A percentile compares a stretch with the other conserved stretches of the same genome.
phyloP scores from a whole-genome alignment of 257 asterid species.

The Nicotiana tabacum region DNA sequence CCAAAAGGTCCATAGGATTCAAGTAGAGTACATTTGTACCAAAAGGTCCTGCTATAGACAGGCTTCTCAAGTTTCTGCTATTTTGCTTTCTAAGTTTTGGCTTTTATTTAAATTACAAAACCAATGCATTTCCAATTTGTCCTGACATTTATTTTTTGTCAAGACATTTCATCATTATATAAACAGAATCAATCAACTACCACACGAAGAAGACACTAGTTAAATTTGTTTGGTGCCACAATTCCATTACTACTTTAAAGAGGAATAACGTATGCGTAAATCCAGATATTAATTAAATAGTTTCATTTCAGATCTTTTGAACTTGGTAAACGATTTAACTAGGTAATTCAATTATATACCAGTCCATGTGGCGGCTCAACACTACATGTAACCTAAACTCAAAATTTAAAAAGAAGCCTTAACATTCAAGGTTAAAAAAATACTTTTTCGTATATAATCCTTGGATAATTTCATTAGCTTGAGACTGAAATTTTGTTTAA shows the following conservation, averaged over 20 bases:
- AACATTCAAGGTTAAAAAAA: no score
- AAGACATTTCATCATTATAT: background rate
- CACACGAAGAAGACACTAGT: background rate
- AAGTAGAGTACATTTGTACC: background rate
- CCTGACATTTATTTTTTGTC: background rate
- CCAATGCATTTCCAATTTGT: background rate
- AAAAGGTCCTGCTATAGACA: background rate
- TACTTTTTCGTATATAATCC: no score
- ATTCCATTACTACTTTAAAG: background rate
- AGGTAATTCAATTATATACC: background rate
- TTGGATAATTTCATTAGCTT: no score
- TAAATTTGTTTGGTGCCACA: background rate
- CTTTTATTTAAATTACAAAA: background rate
- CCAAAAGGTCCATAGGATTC: background rate
- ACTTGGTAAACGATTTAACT: background rate
- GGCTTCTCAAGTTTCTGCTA: background rate
- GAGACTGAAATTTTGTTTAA: no score
- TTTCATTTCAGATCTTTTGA: no score
- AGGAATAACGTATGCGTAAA: background rate
- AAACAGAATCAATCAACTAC: background rate
- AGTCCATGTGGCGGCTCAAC: no score
- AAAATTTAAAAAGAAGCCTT: no score
- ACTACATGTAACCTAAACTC: no score
- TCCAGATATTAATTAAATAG: background rate
- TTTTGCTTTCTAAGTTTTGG: background rate